phyloP scores from a whole-genome alignment of 495 filamentous ascomycete species.

The Evansstolkia leycettana region DNA sequence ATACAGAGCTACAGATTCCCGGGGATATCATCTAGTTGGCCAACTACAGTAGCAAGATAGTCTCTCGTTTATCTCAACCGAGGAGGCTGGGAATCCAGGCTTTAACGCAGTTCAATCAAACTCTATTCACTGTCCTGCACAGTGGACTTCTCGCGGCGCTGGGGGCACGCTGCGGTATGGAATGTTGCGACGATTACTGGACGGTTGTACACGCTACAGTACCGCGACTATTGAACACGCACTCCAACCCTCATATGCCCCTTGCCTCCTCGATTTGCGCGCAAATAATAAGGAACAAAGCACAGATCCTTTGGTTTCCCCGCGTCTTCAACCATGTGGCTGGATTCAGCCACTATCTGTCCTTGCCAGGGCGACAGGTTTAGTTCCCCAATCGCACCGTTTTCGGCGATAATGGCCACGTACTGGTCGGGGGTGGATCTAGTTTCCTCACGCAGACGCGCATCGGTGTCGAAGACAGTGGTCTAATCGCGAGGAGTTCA shows the following conservation, averaged over 20 bases:
- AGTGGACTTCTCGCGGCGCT: too few relatives aligned
- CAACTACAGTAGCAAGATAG: too few relatives aligned
- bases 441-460: slow-evolving; percentile 8
- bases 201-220: too few relatives aligned
- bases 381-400: slow-evolving; percentile 18
- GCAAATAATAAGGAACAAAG: slow-evolving; percentile 39
- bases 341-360: slow-evolving; percentile 9
- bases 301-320: slow-evolving; percentile 18
- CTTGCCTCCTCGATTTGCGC: slow-evolving; percentile 37
- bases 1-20: too few relatives aligned
- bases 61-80: too few relatives aligned
- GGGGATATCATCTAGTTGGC: too few relatives aligned
- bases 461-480: slow-evolving; percentile 11
- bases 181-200: too few relatives aligned
- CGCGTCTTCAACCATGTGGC: slow-evolving; percentile 2
- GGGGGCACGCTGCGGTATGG: too few relatives aligned
- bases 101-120: too few relatives aligned
- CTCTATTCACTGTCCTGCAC: too few relatives aligned
- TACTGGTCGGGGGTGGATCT: slow-evolving; percentile 12
- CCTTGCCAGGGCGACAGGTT: slow-evolving; percentile 17
- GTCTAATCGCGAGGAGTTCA: slow-evolving; percentile 4
- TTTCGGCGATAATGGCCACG: slow-evolving; percentile 22
- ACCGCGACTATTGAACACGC: slow-evolving; percentile 2
- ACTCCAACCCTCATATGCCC: slow-evolving; percentile 37
- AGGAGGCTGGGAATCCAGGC: too few relatives aligned